phyloP scores from a whole-genome alignment of 2,329 filamentous ascomycete species.

The Cordyceps militaris region DNA sequence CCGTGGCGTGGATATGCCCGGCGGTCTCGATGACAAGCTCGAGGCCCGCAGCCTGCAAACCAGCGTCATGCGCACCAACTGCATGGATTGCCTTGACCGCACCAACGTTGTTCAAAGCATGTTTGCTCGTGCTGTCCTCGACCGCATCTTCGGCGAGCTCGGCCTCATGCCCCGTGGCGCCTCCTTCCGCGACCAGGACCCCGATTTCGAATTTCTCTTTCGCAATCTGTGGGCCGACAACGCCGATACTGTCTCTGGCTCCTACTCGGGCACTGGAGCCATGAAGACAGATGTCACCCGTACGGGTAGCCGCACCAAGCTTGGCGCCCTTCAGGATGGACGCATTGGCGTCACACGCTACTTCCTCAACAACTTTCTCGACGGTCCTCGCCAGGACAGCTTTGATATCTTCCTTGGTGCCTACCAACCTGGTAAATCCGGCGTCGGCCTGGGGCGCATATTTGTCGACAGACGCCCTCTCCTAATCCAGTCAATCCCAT shows the following conservation, averaged over 20 bases:
- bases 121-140: constrained; percentile 82
- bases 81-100: constrained; percentile 97
- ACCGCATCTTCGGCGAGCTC: constrained; percentile 79
- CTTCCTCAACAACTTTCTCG: constrained; percentile 86
- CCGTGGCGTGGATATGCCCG: constrained; percentile 80
- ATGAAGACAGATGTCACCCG: constrained; percentile 98
- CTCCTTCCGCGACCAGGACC: constrained; percentile 68
- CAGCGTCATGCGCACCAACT: constrained; percentile 92
- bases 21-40: constrained; percentile 59
- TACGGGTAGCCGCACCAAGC: constrained; percentile 81
- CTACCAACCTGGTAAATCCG: constrained; percentile 68
- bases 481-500: constrained; percentile 88
- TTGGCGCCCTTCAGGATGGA: constrained; percentile 77
- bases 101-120: constrained; percentile 98
- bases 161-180: constrained; percentile 72
- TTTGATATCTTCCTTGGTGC: constrained; percentile 90
- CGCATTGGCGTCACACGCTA: constrained; percentile 87
- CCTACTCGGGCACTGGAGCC: constrained; percentile 92
- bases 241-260: constrained; percentile 85
- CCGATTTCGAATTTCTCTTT: constrained; percentile 81
- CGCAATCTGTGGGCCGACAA: constrained; percentile 98
- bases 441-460: constrained; percentile 63
- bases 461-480: constrained; percentile 82
- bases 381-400: constrained; percentile 89
- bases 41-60: constrained; percentile 78